Base-by-base conservation (phyloP, 306 rosid genomes). In the Acacia acuminata region DNA sequence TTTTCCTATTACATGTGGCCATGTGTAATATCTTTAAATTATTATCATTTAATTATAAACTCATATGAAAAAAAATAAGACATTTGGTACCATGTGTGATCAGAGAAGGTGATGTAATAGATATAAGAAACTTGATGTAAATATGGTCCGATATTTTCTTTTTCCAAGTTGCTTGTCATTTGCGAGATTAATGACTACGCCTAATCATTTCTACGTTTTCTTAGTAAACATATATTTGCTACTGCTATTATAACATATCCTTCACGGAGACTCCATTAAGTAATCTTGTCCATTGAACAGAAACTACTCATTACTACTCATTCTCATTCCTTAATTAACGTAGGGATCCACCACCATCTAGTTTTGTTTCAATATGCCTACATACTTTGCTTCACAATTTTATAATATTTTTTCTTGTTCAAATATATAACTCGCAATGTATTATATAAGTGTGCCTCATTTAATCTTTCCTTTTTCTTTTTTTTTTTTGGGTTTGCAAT, bases 241-340 rank as follows among this genome's bases (percentile, higher is more conserved):
- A 58, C 27, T 48, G 16, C 32, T 44, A 3, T 19, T 20, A 55
- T 8, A 12, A 42, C 70, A 61, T 32, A 73, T 73, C 47, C 84
- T 73, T 73, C 51, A 45, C 64, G 15, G 5, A 12, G 48, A 60
- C 78, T 68, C 48, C 40, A 56, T 10, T 15, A 19, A 14, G 22
- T 38, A 53, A 51, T 53, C 82, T 38, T 69, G 56, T 79, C 24
- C 72, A 15, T 38, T 13, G 30, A 9, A 58, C 65, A 80, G 17
- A 53, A 8, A 61, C 47, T 14, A 81, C 84, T 80, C 78, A 72
- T 80, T 34, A 45, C 68, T 36, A 75, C 55, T 75, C 68, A 75
- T 75, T 55, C 24, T 36, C 68, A 7, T 42, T 16, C 19, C 61
- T 43, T 71, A n/a, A 64, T 24, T 61, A 5, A 48, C 50, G 76